A percentile compares a stretch with the other conserved stretches of the same genome.
These are phyloP conservation scores for Trichomonascus vanleenenianus DNA, from an alignment of 805 yeast species.

Conservation along the genomic window DNA sequence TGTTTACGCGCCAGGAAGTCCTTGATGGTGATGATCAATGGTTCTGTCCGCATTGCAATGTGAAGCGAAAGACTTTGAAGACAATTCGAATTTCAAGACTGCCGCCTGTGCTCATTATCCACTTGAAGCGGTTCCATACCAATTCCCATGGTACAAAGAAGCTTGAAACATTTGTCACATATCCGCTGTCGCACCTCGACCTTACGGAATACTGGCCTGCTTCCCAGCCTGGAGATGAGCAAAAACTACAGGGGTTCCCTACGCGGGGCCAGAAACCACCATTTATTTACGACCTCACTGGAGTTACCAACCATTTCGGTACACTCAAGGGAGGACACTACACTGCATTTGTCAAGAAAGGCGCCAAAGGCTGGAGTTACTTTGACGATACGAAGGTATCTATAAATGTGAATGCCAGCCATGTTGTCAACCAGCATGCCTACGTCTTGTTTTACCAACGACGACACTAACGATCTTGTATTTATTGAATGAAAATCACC, in stretches of 20 bases:
- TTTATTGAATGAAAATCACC: neutral
- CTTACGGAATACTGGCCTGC: constrained; percentile 68
- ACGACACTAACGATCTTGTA: constrained; percentile 9
- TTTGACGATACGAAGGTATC: constrained; percentile 75
- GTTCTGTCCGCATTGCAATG: constrained; percentile 73
- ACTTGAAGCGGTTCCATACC: constrained; percentile 73
- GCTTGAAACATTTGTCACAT: constrained; percentile 56
- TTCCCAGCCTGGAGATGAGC: constrained; percentile 35
- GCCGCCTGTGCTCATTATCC: constrained; percentile 74
- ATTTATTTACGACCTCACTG: constrained; percentile 66
- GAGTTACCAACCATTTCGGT: constrained; percentile 81
- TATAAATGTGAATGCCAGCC: constrained; percentile 39
- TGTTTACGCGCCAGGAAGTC: constrained; percentile 66
- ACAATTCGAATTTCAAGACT: constrained; percentile 64
- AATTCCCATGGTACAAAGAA: constrained; percentile 34
- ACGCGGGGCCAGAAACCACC: constrained; percentile 71
- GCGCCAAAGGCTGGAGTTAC: constrained; percentile 63
- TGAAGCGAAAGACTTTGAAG: constrained; percentile 57
- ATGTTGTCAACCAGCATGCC: constrained; percentile 66
- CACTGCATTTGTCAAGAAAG: constrained; percentile 70
- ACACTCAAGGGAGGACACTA: constrained; percentile 82
- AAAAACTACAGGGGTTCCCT: constrained; percentile 44
- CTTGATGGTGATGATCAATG: constrained; percentile 75
- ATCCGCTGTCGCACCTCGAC: constrained; percentile 56
- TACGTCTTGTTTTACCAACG: constrained; percentile 75